These are phyloP conservation scores for Ambrosiella xylebori DNA, from an alignment of 2,329 filamentous ascomycete species.

Conservation along the genomic window DNA sequence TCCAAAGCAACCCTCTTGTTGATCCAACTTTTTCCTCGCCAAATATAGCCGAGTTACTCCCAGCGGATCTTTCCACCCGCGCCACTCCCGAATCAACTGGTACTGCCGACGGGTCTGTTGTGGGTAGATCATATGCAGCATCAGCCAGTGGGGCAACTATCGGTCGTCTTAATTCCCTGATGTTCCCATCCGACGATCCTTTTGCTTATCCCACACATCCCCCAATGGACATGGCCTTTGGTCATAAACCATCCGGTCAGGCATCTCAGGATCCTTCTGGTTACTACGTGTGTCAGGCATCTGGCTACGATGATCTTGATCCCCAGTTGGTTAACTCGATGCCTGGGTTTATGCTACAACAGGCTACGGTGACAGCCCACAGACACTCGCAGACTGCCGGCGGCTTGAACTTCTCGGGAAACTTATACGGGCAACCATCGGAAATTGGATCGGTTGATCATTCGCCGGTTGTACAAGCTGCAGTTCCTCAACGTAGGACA, in stretches of 20 bases:
- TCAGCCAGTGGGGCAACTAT: slow-evolving; percentile 8
- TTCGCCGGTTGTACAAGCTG: not conserved
- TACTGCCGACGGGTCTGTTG: slow-evolving; percentile 18
- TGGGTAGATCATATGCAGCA: slow-evolving; percentile 1
- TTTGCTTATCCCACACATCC: slow-evolving; percentile 67
- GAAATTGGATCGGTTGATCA: not conserved
- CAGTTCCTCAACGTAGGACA: not conserved
- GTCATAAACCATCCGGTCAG: slow-evolving; percentile 16
- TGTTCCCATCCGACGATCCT: slow-evolving; percentile 65
- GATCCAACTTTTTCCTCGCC: not conserved
- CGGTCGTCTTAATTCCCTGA: slow-evolving; percentile 45
- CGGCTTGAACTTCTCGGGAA: slow-evolving; percentile 1
- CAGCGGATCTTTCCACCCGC: slow-evolving; percentile 28
- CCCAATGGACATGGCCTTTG: slow-evolving; percentile 37
- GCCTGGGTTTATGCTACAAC: slow-evolving; percentile 47
- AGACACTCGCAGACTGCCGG: not conserved
- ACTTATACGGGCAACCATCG: slow-evolving; percentile 2
- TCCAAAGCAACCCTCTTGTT: not conserved
- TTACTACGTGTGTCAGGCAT: slow-evolving; percentile 17
- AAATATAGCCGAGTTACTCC: slow-evolving; percentile 28
- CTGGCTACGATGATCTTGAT: slow-evolving; percentile 45
- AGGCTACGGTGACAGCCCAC: not conserved
- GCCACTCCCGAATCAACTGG: slow-evolving; percentile 28
- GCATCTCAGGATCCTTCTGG: slow-evolving; percentile 20
- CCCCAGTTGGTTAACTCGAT: slow-evolving; percentile 56